These are phyloP conservation scores for Grosmannia clavigera DNA, from an alignment of 2,329 filamentous ascomycete genomes.

Conservation along the genomic window DNA sequence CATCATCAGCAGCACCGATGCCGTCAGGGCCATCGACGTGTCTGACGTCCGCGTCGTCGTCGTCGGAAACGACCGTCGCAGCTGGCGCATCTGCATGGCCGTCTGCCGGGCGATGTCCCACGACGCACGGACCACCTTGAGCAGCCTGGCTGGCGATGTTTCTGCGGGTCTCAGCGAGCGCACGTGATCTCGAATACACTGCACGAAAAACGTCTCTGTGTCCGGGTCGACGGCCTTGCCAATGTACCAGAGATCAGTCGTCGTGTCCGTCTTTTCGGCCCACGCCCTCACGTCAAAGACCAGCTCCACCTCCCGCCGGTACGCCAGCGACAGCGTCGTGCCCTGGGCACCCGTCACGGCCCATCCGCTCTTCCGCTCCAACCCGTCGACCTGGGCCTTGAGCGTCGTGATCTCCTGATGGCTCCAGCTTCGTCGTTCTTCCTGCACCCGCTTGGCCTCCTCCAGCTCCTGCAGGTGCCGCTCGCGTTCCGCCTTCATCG, in stretches of 20 bases:
- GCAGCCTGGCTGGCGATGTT: slow-evolving; percentile 43
- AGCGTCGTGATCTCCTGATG: slow-evolving; percentile 65
- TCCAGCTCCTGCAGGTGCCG: slow-evolving; percentile 62
- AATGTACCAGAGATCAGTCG: slow-evolving; percentile 61
- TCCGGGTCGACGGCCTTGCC: slow-evolving; percentile 41
- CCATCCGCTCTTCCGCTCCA: slow-evolving; percentile 62
- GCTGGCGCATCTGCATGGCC: slow-evolving; percentile 44
- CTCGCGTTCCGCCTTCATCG: slow-evolving; percentile 53
- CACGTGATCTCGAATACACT: slow-evolving; percentile 56
- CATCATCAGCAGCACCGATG: slow-evolving; percentile 48
- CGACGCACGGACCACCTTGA: slow-evolving; percentile 44
- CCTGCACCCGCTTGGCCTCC: slow-evolving; percentile 69
- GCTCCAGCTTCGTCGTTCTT: slow-evolving; percentile 85
- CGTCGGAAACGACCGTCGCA: slow-evolving; percentile 55
- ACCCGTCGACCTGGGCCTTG: slow-evolving; percentile 54
- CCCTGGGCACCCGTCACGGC: slow-evolving; percentile 52
- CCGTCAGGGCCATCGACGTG: slow-evolving; percentile 47
- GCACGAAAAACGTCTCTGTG: slow-evolving; percentile 62
- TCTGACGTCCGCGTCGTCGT: slow-evolving; percentile 52
- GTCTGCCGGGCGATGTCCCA: slow-evolving; percentile 56
- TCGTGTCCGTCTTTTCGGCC: slow-evolving; percentile 26
- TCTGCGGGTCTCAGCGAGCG: slow-evolving; percentile 46
- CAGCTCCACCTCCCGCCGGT: slow-evolving; percentile 59
- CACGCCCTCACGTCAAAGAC: slow-evolving; percentile 48
- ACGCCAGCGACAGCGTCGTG: slow-evolving; percentile 59